Percentiles rank a stretch among this genome's conserved stretches.
Conservation (phyloP, 2,329 filamentous ascomycete genomes). For the Colletotrichum orbiculare region DNA sequence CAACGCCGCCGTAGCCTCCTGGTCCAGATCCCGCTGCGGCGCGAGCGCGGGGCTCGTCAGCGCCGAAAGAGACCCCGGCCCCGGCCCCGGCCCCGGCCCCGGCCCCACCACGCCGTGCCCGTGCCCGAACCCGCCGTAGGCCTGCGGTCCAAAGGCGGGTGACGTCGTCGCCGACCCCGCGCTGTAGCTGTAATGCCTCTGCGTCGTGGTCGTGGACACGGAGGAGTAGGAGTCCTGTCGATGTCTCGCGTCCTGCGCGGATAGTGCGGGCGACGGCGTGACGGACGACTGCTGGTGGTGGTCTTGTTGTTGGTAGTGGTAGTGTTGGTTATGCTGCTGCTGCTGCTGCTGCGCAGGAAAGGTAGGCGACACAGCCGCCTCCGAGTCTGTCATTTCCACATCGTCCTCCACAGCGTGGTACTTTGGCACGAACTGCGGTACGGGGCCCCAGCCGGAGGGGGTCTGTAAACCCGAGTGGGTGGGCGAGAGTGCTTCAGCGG, state of each 20-base stretch:
- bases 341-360: constrained; percentile 46
- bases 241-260: constrained; percentile 55
- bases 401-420: constrained; percentile 56
- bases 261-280: constrained; percentile 67
- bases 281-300: constrained; percentile 58
- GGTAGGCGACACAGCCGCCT: constrained; percentile 57
- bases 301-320: constrained; percentile 28
- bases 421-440: constrained; percentile 43
- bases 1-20: constrained; percentile 86
- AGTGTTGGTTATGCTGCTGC: constrained; percentile 37
- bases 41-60: constrained; percentile 68
- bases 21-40: constrained; percentile 68
- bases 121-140: constrained; percentile 48
- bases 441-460: constrained; percentile 43
- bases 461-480: constrained; percentile 45
- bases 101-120: constrained; percentile 50
- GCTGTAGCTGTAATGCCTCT: constrained; percentile 61
- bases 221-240: constrained; percentile 67
- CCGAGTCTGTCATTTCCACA: constrained; percentile 71
- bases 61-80: constrained; percentile 57
- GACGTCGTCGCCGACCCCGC: constrained; percentile 61
- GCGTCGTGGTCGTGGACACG: constrained; percentile 57
- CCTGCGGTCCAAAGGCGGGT: constrained; percentile 66
- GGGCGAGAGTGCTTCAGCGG: constrained; percentile 32
- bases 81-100: constrained; percentile 44